These are phyloP conservation scores for Exutisphaerella laricina DNA, from an alignment of 2,329 filamentous ascomycete species.

Conservation along the genomic window DNA sequence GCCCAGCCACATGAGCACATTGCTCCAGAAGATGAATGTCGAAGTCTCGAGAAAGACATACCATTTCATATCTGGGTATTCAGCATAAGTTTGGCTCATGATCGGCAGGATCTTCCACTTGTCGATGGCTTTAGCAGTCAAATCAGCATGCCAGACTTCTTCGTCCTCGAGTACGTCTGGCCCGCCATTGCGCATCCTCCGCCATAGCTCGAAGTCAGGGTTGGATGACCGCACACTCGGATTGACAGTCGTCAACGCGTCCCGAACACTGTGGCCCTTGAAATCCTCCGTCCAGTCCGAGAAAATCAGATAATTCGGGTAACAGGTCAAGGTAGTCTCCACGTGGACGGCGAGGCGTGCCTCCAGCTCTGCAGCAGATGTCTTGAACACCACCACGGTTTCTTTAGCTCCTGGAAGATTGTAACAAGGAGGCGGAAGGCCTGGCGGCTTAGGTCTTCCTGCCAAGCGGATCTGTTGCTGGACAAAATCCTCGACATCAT, in stretches of 20 bases:
- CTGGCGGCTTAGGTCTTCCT: background rate
- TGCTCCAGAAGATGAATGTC: slow-evolving; percentile 42
- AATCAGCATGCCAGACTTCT: slow-evolving; percentile 25
- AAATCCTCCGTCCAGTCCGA: slow-evolving; percentile 36
- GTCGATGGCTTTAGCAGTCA: slow-evolving; percentile 33
- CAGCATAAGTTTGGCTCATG: slow-evolving; percentile 29
- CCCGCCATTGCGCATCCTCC: slow-evolving; percentile 20
- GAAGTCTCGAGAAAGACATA: slow-evolving; percentile 51
- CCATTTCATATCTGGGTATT: slow-evolving; percentile 45
- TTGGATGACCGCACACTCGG: slow-evolving; percentile 13
- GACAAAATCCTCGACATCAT: background rate
- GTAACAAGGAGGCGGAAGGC: slow-evolving; percentile 11
- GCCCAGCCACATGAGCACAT: slow-evolving; percentile 41
- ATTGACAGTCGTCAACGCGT: slow-evolving; percentile 23
- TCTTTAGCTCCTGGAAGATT: slow-evolving; percentile 37
- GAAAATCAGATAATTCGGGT: slow-evolving; percentile 34
- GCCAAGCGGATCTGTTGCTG: background rate
- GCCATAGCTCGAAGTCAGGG: slow-evolving; percentile 28
- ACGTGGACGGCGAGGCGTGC: slow-evolving; percentile 31
- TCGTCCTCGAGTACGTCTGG: slow-evolving; percentile 30
- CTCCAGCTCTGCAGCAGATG: slow-evolving; percentile 30
- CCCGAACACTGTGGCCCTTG: slow-evolving; percentile 32
- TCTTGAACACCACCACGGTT: slow-evolving; percentile 48
- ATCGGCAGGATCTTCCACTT: slow-evolving; percentile 52
- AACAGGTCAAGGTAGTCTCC: slow-evolving; percentile 33